Conservation (phyloP, 2,329 filamentous ascomycete genomes). For the Fusarium globosum region DNA sequence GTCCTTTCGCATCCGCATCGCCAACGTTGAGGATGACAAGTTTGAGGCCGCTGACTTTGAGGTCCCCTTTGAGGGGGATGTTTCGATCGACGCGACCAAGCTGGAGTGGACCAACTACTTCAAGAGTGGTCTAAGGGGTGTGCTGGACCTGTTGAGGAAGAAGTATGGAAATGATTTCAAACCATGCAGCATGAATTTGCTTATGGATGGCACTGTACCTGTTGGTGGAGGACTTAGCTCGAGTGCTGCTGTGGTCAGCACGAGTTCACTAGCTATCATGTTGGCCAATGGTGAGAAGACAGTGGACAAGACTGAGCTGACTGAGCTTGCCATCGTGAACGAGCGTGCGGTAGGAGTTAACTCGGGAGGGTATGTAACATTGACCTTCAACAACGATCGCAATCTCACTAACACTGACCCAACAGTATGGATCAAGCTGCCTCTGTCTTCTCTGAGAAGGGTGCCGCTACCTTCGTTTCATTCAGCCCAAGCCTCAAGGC, state of each 20-base stretch:
- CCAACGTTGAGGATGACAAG: slow-evolving; percentile 80
- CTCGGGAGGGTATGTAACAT: slow-evolving; percentile 79
- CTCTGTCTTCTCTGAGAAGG: slow-evolving; percentile 90
- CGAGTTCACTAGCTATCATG: slow-evolving; percentile 89
- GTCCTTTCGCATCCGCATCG: slow-evolving; percentile 77
- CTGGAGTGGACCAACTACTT: slow-evolving; percentile 99
- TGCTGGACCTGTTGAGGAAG: slow-evolving; percentile 79
- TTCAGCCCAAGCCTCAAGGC: slow-evolving; percentile 85
- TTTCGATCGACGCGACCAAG: slow-evolving; percentile 85
- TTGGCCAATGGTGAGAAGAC: slow-evolving; percentile 81
- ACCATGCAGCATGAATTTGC: slow-evolving; percentile 81
- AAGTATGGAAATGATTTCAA: slow-evolving; percentile 70
- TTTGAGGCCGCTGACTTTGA: slow-evolving; percentile 82
- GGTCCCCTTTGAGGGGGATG: slow-evolving; percentile 68
- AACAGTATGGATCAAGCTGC: slow-evolving; percentile 94
- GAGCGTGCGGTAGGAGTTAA: slow-evolving; percentile 96
- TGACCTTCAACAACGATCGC: not conserved
- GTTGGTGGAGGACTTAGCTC: slow-evolving; percentile 92
- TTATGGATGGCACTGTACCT: slow-evolving; percentile 92
- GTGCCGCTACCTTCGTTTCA: slow-evolving; percentile 88
- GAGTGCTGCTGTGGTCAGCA: slow-evolving; percentile 92
- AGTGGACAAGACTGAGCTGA: slow-evolving; percentile 91
- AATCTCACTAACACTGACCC: slow-evolving; percentile 27
- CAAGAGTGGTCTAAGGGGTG: slow-evolving; percentile 88
- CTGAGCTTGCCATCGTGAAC: slow-evolving; percentile 93